Base-by-base conservation (phyloP, 371 early-diverging fungal genomes). In the Haplosporangium sp. region DNA sequence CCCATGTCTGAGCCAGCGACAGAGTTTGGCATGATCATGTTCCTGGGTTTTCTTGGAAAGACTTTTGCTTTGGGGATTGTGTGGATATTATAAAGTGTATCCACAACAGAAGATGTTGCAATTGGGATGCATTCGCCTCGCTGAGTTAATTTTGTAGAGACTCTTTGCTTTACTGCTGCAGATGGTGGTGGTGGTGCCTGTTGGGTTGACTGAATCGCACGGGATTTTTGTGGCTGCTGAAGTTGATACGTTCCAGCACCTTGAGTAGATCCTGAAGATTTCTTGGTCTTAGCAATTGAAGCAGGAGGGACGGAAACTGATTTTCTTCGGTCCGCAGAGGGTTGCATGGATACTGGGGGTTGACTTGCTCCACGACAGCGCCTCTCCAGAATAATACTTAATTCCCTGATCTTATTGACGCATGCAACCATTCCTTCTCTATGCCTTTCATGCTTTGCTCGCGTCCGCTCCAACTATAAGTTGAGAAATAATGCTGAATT, bases 371-470 rank as follows among this genome's bases (percentile, higher is more conserved):
- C 34, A 20, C 81, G 67, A 58, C 73, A 71, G 8, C 57, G 71
- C 10, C 65, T 67, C 50, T 74, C 74, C 10, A 79, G 71, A 42
- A 67, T 71, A 53, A 56, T 63, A 39, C 65, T 68, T 27, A 79
- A 58, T 44, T 71, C 58, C 17, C 71, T 59, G 38, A 79, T 74
- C 67, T 61, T 74, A n/a, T 65, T 74, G 19, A 71, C 71, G 0
- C 68, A 53, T 15, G 63, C 57, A 44, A 59, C 68, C 19, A 64
- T 71, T 34, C 65, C 74, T 19, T 79, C 74, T 17, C 65, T 55
- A 67, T 74, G 71, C 47, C 68, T 79, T 11, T 68, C 71, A 45
- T 79, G 74, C n/a, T 69, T 74, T 34, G 81, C 63, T n/a, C 74
- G 58, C 0, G 81, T 62, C 11, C 68, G 59, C 44, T 79, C 74